phyloP scores from a whole-genome alignment of 1,139 yeast genomes.

The Candida sanyaensis region DNA sequence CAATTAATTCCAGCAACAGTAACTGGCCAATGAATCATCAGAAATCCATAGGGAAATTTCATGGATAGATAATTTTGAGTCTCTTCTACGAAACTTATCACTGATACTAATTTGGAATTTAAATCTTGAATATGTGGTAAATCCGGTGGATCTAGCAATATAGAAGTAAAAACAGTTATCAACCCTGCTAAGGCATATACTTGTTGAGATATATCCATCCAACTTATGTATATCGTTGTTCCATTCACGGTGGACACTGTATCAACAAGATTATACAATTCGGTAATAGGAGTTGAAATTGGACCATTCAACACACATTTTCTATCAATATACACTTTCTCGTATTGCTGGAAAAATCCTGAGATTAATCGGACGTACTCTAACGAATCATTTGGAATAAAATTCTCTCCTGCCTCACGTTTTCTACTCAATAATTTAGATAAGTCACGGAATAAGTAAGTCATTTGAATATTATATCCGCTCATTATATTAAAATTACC shows the following conservation, averaged over 20 bases:
- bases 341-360: conserved; percentile 23
- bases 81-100: conserved; percentile 20
- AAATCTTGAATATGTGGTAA: conserved; percentile 31
- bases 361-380: conserved; percentile 27
- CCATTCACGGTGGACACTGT: conserved; percentile 10
- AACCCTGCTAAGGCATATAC: conserved; percentile 30
- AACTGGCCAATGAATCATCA: conserved; percentile 60
- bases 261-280: conserved; percentile 13
- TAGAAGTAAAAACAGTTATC: conserved; percentile 27
- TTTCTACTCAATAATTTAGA: conserved; percentile 46
- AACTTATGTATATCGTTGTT: conserved; percentile 18
- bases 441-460: conserved; percentile 48
- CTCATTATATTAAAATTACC: conserved; percentile 55
- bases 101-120: conserved; percentile 26
- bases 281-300: conserved; percentile 4
- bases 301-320: conserved; percentile 7
- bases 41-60: conserved; percentile 21
- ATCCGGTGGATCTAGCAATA: conserved; percentile 31
- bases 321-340: conserved; percentile 12
- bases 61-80: conserved; percentile 21
- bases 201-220: conserved; percentile 39
- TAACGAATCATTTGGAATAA: conserved; percentile 14
- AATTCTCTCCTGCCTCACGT: conserved; percentile 23
- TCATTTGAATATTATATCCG: conserved; percentile 56
- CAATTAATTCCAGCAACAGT: conserved; percentile 57